Evolutionary conservation across 176 grass and related monocot species (phyloP), one percentile per base, ranked within the genome.

Genomic region (Oryza longistaminata): DNA sequence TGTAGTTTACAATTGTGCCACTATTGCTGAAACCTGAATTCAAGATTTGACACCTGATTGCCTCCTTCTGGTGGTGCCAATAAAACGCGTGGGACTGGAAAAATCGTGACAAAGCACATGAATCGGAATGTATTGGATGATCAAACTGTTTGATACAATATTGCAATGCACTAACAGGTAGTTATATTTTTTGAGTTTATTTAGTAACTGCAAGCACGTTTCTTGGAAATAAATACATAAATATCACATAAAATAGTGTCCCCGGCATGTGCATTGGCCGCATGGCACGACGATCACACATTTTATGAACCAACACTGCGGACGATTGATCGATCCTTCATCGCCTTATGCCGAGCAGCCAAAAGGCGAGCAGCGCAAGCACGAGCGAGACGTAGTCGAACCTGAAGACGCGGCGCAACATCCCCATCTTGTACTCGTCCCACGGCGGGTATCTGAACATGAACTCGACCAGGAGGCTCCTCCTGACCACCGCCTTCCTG

Each of bases 361-460:
- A 39, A 39, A 39, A 61, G 40, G 92, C 95, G 24, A 97, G 70
- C 15, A 93, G 19, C 0, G 66, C 81, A 21, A 98, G 85, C 22
- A 98, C 40, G 40, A 98, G 73, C 0, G 67, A 75, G 22, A 91
- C 9, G 50, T 88, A 95, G 83, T 91, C 71, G n/a, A 71, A 94
- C 35, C 73, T 39, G 68, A 79, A 94, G 44, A 90, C 37, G 48
- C 22, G 79, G 13, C 95, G 84, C 65, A 97, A 12, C 52, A 97
- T 29, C 9, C 46, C 74, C 1, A 94, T 70, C 80, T 95, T 97
- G 66, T n/a, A 44, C 2, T 85, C 87, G 9, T 78, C 78, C 88
- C 93, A 97, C 0, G 95, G 92, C 7, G 95, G 95, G 85, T 97
- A 93, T 33, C 95, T 87, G 68, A 91, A 92, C 25, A 74, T 58